phyloP scores from a whole-genome alignment of 2,329 filamentous ascomycete genomes.

The Alternaria tenuissima region DNA sequence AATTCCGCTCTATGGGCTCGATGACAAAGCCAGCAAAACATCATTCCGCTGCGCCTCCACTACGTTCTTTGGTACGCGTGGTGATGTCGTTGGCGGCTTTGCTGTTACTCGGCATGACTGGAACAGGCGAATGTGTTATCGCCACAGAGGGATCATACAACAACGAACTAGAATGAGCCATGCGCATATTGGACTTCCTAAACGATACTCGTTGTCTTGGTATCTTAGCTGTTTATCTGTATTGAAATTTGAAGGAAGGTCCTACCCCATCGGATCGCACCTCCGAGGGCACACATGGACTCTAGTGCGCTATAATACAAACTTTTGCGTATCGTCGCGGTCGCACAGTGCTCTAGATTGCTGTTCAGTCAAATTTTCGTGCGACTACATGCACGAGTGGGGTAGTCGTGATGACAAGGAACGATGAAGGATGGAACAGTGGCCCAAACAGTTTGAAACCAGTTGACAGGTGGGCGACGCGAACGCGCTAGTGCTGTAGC shows the following conservation, averaged over 20 bases:
- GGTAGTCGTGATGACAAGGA: not conserved
- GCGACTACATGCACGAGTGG: not conserved
- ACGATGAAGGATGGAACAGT: constrained; percentile 2
- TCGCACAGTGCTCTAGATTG: not conserved
- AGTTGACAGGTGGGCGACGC: not conserved
- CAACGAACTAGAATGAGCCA: not conserved
- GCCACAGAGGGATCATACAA: not conserved
- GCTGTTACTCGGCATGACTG: not conserved
- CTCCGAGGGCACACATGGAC: constrained; percentile 5
- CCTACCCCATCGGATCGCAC: not conserved
- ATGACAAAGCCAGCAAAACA: not conserved
- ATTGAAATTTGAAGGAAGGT: constrained; percentile 2
- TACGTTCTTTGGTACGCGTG: not conserved
- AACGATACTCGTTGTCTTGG: constrained; percentile 3
- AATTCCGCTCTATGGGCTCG: not conserved
- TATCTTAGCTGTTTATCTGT: not conserved
- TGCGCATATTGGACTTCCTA: not conserved
- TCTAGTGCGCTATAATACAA: not conserved
- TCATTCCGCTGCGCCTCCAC: not conserved
- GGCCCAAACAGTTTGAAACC: not conserved
- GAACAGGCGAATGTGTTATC: not conserved
- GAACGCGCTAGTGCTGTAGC: not conserved
- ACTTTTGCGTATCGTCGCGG: not conserved
- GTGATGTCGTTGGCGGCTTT: not conserved
- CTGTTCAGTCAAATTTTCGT: not conserved